Base-by-base conservation (phyloP, 805 yeast species). In the Candida coquimbonensis region DNA sequence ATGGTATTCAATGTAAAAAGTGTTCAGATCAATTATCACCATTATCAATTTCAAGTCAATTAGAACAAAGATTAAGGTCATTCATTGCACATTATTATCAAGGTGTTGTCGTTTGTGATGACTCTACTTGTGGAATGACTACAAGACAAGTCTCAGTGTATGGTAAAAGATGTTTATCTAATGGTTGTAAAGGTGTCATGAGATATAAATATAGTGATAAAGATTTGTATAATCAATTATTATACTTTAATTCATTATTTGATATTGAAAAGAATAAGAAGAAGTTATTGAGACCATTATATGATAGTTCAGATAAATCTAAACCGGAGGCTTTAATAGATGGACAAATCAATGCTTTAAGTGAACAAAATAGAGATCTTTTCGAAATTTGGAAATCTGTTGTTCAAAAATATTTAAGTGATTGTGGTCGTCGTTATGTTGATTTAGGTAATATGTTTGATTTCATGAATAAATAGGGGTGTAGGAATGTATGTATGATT, bases 111-210 rank as follows among this genome's bases (percentile, higher is more conserved):
- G 66, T 64, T 0, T 93, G 99, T 68, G 95, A 86, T 62, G 97
- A 93, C 56, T 61, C 80, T 7, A 75, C 93, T 1, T 91, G 98
- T 67, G 87, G 85, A 2, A 70, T 78, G 44, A 72, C 73, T 14
- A 90, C 97, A 0, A 74, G 96, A 50, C 96, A 90, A 59, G 75
- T 93, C 24, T 80, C 90, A 19, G 96, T 90, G 5, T 88, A 87
- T 58, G 98, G 98, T 44, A 79, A 82, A 54, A 75, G 91, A 53
- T 89, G 98, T 63, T 72, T 88, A 48, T 37, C 63, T 63, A 47
- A 74, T 73, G 56, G 69, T 36, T 75, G 80, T 48, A 83, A 86
- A 56, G 97, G 98, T 35, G 78, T 83, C 11, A 83, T 89, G 88
- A 70, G 78, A 48, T 85, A 80, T 63, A 74, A 73, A 47, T 93